Evolutionary conservation across 2,329 filamentous ascomycete species (phyloP), one percentile per base, ranked within the genome.

Genomic region (Emergomyces pasteurianus): DNA sequence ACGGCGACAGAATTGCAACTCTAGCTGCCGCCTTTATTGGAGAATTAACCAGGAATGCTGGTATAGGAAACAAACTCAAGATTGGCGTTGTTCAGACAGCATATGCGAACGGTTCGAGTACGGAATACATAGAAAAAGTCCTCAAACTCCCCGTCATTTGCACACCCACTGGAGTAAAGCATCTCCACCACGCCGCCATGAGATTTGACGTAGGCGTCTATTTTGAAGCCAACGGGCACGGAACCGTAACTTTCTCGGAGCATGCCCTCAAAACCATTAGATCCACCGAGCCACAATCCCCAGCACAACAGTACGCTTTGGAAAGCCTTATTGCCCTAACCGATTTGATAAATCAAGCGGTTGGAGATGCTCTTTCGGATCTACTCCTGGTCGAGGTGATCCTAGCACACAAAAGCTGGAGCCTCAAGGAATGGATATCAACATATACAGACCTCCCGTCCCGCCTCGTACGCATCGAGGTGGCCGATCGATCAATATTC

Each of bases 151-250:
- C 92, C 56, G 90, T 96, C 26, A 86, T 95, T 62, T 96, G 89
- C 81, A 97, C 94, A 1, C 86, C 90, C 16, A 99, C 94, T 0
- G 94, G 94, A 66, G 94, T 99, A 64, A 99, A 99, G 81, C 89
- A 96, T 76, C 83, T 99, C 64, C 94, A 99, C 77, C 94, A 97
- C 71, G 94, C 90, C n/a, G 94, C 94, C 46, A 86, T 89, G 69
- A 89, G 92, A 66, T 96, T 95, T 68, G 94, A 99, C 69, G 86
- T 97, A 60, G 94, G 94, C 61, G 90, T 97, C 58, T 99, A 99
- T 79, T 99, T 99, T 70, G 94, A 99, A 79, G 94, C 94, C 65
- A 99, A 99, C 72, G 94, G 94, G 36, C 94, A 99, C 75, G 94
- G 94, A 66, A 99, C 94, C 10, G 88, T 97, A 42, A 86, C 97